Conservation (phyloP, 2,329 filamentous ascomycete genomes). For the Capronia americana region DNA sequence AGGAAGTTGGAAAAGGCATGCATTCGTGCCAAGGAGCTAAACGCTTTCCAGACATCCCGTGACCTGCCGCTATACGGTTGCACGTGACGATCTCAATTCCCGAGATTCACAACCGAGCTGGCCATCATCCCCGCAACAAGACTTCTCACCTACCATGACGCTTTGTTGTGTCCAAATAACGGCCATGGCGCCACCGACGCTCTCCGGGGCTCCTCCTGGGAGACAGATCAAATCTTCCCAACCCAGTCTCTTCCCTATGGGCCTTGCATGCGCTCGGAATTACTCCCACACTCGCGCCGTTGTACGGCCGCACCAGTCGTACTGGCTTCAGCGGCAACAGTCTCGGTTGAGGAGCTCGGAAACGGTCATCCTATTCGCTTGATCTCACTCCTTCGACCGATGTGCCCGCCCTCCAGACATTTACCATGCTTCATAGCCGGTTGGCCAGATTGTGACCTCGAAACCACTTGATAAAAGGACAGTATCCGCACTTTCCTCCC, state of each 20-base stretch:
- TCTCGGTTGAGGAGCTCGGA: slow-evolving; percentile 24
- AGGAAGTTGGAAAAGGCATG: slow-evolving; percentile 9
- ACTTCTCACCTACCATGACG: slow-evolving; percentile 1
- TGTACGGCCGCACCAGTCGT: slow-evolving; percentile 2
- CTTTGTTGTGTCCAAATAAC: neutral
- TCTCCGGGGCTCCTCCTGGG: neutral
- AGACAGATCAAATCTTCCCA: neutral
- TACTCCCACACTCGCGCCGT: slow-evolving; percentile 5
- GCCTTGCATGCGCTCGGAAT: slow-evolving; percentile 2
- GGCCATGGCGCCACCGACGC: slow-evolving; percentile 5
- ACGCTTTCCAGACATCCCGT: neutral
- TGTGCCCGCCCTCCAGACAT: slow-evolving; percentile 12
- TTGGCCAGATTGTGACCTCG: neutral
- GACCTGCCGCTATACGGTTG: neutral
- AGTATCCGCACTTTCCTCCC: slow-evolving; percentile 1
- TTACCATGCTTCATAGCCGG: slow-evolving; percentile 30
- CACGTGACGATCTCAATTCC: slow-evolving; percentile 13
- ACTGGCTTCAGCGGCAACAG: slow-evolving; percentile 13
- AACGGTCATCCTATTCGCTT: slow-evolving; percentile 13
- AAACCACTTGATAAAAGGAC: neutral
- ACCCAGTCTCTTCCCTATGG: neutral
- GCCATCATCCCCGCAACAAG: slow-evolving; percentile 5
- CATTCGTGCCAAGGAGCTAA: slow-evolving; percentile 12
- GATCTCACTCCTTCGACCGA: neutral
- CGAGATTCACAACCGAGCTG: slow-evolving; percentile 12